Conservation (phyloP, 352 stramenopile species). For the Globisporangium acanthophoron region DNA sequence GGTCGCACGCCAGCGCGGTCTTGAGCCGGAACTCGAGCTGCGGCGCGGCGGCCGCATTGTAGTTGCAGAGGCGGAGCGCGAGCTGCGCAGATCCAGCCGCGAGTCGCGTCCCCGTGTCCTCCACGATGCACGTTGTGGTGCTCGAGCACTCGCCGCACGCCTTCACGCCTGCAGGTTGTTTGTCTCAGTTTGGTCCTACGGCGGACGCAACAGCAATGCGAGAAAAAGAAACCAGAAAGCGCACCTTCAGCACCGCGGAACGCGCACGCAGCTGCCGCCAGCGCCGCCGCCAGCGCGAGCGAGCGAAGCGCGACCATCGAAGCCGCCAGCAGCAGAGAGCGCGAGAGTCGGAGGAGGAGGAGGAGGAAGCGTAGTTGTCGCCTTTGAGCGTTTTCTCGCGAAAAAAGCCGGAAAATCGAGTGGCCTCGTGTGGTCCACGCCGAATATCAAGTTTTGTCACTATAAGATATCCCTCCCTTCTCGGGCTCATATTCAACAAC, state of each 20-base stretch:
- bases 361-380: background rate
- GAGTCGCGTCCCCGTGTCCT: slow-evolving; percentile 28
- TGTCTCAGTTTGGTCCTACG: no score
- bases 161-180: slow-evolving; percentile 20
- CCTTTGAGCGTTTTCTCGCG: no score
- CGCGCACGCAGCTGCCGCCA: background rate
- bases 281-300: slow-evolving; percentile 5
- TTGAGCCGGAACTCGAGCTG: slow-evolving; percentile 39
- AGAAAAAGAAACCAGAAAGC: background rate
- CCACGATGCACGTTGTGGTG: slow-evolving; percentile 51
- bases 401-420: no score
- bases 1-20: slow-evolving; percentile 42
- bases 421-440: no score
- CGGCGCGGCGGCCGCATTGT: slow-evolving; percentile 30
- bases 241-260: background rate
- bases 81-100: slow-evolving; percentile 34
- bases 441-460: background rate
- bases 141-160: slow-evolving; percentile 43
- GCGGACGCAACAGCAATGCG: background rate
- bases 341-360: background rate
- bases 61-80: slow-evolving; percentile 66
- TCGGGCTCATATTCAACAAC: no score
- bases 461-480: background rate
- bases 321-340: background rate
- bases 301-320: slow-evolving; percentile 11